Conservation (phyloP, 306 rosid species). For the Casuarina cunninghamiana region DNA sequence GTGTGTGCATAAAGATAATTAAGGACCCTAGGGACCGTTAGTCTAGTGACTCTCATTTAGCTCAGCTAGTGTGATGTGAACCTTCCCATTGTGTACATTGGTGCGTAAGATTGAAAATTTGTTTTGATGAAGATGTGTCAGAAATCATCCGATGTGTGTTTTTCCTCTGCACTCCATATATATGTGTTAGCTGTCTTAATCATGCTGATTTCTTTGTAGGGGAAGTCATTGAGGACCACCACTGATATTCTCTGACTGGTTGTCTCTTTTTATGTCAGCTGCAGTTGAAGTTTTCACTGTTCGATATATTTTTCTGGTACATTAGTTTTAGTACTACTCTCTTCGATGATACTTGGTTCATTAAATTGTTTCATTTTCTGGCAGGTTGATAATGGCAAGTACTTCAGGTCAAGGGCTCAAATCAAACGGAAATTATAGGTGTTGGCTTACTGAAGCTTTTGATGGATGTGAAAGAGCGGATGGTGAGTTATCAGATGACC, state of each 20-base stretch:
- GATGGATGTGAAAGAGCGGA: conserved; percentile 23
- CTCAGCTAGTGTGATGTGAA: not conserved
- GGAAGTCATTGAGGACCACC: not conserved
- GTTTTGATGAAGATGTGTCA: not conserved
- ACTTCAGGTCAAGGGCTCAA: conserved; percentile 17
- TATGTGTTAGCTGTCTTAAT: not conserved
- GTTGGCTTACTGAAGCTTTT: conserved; percentile 24
- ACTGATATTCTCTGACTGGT: not conserved
- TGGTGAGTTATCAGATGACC: conserved; percentile 15
- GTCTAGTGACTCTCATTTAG: not conserved
- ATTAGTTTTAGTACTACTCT: not conserved
- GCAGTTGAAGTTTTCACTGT: not conserved
- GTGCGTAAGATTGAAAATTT: not conserved
- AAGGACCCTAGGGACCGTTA: not conserved
- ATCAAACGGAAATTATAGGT: conserved; percentile 19
- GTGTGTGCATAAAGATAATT: not conserved
- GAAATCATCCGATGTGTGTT: not conserved
- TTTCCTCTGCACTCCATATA: not conserved
- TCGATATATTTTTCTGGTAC: not conserved
- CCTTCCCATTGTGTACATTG: not conserved
- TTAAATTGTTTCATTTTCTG: conserved; percentile 1
- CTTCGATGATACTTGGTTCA: not conserved
- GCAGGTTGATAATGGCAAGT: conserved; percentile 23
- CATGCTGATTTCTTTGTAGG: not conserved
- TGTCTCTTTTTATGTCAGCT: not conserved